A percentile compares a stretch with the other conserved stretches of the same genome.
Evolutionary conservation across 345 rosid species (phyloP).

Genomic region (Leavenworthia alabamica): DNA sequence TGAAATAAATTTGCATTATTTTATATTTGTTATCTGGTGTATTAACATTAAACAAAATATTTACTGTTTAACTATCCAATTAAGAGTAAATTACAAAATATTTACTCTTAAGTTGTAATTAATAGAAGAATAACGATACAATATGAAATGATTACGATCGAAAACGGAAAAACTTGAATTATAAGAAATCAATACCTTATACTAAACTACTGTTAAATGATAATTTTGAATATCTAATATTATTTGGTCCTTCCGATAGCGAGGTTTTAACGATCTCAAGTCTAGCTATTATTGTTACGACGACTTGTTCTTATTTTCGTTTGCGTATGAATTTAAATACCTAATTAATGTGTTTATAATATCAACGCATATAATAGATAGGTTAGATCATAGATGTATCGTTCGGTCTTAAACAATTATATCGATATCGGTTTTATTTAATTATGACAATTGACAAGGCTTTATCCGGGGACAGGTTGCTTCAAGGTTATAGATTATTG

Average conservation of each 20-base stretch:
- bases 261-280: conserved; percentile 31
- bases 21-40: too few relatives aligned
- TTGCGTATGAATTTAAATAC: conserved; percentile 11
- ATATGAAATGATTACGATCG: not conserved
- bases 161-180: conserved; percentile 13
- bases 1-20: too few relatives aligned
- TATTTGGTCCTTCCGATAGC: conserved; percentile 27
- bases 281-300: not conserved
- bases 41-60: too few relatives aligned
- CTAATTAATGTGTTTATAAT: not conserved
- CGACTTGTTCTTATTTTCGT: conserved; percentile 1
- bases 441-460: too few relatives aligned
- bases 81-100: too few relatives aligned
- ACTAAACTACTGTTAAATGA: too few relatives aligned
- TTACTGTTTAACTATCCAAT: too few relatives aligned
- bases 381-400: not conserved
- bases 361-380: not conserved
- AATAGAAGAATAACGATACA: not conserved
- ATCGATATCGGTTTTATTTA: too few relatives aligned
- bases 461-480: not conserved
- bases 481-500: not conserved
- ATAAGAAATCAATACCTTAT: conserved; percentile 18
- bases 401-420: too few relatives aligned
- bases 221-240: too few relatives aligned
- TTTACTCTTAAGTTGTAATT: too few relatives aligned